A percentile compares a stretch with the other conserved stretches of the same genome.
Evolutionary conservation across 768 basidiomycete genomes (phyloP).

Genomic region (Russula lepida): DNA sequence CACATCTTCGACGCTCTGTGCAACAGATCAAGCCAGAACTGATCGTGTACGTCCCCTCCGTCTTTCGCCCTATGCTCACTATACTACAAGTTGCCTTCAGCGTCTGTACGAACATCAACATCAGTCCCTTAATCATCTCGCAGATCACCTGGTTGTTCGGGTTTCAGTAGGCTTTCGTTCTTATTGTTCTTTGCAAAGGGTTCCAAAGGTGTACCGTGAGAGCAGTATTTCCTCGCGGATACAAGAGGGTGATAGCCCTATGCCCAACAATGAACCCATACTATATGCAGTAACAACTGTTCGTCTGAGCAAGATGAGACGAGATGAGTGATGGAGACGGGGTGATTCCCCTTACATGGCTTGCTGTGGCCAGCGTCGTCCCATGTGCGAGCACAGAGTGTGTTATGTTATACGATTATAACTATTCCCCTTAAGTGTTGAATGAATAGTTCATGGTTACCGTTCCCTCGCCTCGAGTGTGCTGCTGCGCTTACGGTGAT

Average conservation of each 20-base stretch:
- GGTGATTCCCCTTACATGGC: not conserved
- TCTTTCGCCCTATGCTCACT: slow-evolving; percentile 26
- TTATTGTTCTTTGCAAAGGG: not conserved
- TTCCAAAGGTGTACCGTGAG: not conserved
- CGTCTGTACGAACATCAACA: slow-evolving; percentile 1
- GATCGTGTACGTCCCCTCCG: not conserved
- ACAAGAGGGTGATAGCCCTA: not conserved
- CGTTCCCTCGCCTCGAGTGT: not conserved
- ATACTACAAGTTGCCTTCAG: slow-evolving; percentile 35
- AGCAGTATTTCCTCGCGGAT: not conserved
- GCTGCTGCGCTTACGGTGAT: not conserved
- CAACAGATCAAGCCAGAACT: not conserved
- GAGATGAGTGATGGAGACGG: not conserved
- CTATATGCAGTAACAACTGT: not conserved
- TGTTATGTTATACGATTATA: not conserved
- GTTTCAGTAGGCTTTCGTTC: not conserved
- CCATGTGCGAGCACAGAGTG: not conserved
- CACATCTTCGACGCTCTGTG: slow-evolving; percentile 65
- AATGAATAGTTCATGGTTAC: too few relatives aligned
- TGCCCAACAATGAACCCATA: not conserved
- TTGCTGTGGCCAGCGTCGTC: not conserved
- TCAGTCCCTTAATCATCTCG: slow-evolving; percentile 25
- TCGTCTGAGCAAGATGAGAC: not conserved
- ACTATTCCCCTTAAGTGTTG: too few relatives aligned
- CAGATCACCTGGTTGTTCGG: not conserved